phyloP scores from a whole-genome alignment of 2,329 filamentous ascomycete species.

The Cytospora chrysosperma region DNA sequence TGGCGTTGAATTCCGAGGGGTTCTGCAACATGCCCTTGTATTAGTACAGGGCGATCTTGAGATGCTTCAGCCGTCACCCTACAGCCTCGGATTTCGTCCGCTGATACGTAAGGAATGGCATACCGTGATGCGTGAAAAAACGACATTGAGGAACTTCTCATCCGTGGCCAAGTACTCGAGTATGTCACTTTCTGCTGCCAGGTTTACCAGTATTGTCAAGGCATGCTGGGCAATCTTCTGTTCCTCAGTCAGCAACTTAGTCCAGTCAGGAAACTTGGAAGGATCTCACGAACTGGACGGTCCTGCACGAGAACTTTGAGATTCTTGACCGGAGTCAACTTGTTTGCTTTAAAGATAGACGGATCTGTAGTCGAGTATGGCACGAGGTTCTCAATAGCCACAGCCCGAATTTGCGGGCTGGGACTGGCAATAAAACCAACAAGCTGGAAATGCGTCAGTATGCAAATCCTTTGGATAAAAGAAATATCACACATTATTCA shows the following conservation, averaged over 20 bases:
- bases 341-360: constrained; percentile 77
- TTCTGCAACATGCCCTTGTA: constrained; percentile 35
- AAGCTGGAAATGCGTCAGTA: constrained; percentile 67
- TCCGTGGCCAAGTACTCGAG: constrained; percentile 72
- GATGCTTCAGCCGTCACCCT: background rate
- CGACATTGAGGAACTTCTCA: constrained; percentile 72
- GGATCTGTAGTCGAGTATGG: constrained; percentile 75
- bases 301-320: constrained; percentile 85
- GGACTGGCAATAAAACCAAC: constrained; percentile 92
- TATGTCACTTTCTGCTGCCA: constrained; percentile 74
- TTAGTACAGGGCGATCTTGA: constrained; percentile 23
- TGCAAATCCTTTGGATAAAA: background rate
- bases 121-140: constrained; percentile 74
- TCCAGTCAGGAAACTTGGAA: background rate
- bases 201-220: constrained; percentile 84
- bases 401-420: constrained; percentile 84
- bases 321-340: constrained; percentile 77
- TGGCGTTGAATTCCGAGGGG: constrained; percentile 74
- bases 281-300: constrained; percentile 60
- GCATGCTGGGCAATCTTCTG: constrained; percentile 92
- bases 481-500: constrained; percentile 28
- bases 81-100: constrained; percentile 5
- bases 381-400: constrained; percentile 83
- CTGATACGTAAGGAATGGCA: constrained; percentile 34
- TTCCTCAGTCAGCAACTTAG: constrained; percentile 1